Percentiles rank a stretch among this genome's conserved stretches.
Conservation (phyloP, 2,329 filamentous ascomycete species). For the Sclerotinia sclerotiorum region DNA sequence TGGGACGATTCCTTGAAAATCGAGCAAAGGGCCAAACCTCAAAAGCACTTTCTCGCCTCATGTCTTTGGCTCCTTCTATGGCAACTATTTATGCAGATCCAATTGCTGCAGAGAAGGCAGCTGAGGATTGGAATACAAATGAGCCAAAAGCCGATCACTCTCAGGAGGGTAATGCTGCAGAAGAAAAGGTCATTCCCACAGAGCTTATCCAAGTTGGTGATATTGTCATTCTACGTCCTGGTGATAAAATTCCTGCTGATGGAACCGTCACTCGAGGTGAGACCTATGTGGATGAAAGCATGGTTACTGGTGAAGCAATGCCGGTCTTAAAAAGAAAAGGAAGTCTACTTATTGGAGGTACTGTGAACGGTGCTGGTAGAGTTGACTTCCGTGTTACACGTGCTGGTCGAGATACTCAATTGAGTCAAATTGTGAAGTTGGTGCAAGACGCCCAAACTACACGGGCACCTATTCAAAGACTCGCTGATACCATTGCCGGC, state of each 20-base stretch:
- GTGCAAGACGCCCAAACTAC: conserved; percentile 96
- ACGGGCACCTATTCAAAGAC: conserved; percentile 87
- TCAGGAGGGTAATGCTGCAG: conserved; percentile 60
- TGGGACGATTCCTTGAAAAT: conserved; percentile 92
- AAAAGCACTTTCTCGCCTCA: conserved; percentile 85
- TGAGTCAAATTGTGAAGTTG: conserved; percentile 97
- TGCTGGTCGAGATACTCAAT: conserved; percentile 90
- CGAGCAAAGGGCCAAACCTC: conserved; percentile 94
- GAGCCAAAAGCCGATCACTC: conserved; percentile 49
- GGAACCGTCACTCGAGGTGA: conserved; percentile 84
- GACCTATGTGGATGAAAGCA: conserved; percentile 94
- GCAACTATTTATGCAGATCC: conserved; percentile 94
- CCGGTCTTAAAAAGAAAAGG: conserved; percentile 87
- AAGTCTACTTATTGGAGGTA: conserved; percentile 81
- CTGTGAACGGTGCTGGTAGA: conserved; percentile 89
- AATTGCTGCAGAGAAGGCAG: conserved; percentile 87
- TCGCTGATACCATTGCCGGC: conserved; percentile 87
- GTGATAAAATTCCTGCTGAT: conserved; percentile 95
- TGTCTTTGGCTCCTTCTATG: conserved; percentile 96
- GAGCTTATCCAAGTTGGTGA: conserved; percentile 94
- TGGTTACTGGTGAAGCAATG: conserved; percentile 97
- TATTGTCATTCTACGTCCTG: conserved; percentile 86
- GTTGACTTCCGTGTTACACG: conserved; percentile 90
- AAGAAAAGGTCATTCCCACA: conserved; percentile 85
- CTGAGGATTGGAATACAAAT: conserved; percentile 68